Evolutionary conservation across 306 rosid genomes (phyloP).

Genomic region (Sophora flavescens): DNA sequence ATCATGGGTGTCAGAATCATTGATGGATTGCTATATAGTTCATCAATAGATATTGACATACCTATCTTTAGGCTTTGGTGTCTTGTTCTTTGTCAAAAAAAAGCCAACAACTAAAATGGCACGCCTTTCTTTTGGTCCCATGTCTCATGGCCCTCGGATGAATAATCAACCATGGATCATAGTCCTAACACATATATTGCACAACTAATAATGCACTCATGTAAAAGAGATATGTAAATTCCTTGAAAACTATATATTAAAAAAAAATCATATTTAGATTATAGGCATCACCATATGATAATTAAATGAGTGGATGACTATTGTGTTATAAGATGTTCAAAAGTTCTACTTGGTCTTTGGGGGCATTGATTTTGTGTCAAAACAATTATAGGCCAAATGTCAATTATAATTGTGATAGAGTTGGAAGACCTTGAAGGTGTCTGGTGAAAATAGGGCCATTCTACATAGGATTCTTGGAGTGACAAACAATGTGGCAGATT

Average conservation of each 20-base stretch:
- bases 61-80: slow-evolving; percentile 42
- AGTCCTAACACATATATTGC: not conserved
- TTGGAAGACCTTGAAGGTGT: slow-evolving; percentile 24
- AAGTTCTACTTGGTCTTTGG: not conserved
- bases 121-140: slow-evolving; percentile 37
- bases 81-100: slow-evolving; percentile 34
- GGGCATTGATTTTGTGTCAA: slow-evolving; percentile 14
- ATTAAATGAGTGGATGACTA: not conserved
- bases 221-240: slow-evolving; percentile 16
- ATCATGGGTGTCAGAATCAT: slow-evolving; percentile 50
- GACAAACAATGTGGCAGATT: slow-evolving; percentile 30
- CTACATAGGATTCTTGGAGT: slow-evolving; percentile 60
- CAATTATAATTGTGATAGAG: slow-evolving; percentile 35
- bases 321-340: slow-evolving; percentile 17
- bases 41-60: slow-evolving; percentile 42
- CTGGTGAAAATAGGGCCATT: slow-evolving; percentile 26
- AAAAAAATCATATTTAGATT: not conserved
- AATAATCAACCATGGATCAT: slow-evolving; percentile 35
- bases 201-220: slow-evolving; percentile 12
- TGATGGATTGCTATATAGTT: slow-evolving; percentile 46
- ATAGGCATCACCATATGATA: not conserved
- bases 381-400: slow-evolving; percentile 27
- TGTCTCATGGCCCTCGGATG: slow-evolving; percentile 22
- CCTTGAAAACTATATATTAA: not conserved
- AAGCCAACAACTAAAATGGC: not conserved